Evolutionary conservation across 495 filamentous ascomycete species (phyloP), one percentile per base, ranked within the genome.

Genomic region (Darksidea phi): DNA sequence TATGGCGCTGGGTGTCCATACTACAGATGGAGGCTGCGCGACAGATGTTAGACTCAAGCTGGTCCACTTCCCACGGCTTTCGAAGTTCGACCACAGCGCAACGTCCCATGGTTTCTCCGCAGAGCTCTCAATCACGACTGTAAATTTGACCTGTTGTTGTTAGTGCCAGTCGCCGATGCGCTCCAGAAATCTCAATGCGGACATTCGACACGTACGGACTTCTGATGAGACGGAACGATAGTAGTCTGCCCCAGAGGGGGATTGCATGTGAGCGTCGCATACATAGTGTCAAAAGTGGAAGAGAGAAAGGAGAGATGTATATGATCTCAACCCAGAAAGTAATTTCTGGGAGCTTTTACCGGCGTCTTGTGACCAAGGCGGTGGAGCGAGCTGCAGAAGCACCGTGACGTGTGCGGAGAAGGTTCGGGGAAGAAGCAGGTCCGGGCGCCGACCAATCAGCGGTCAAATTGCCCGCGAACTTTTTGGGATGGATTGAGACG

Each of bases 31-130:
- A 21, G 67, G 69, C 42, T 78, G 67, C n/a, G 72, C 67, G 42
- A 55, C 67, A 74, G 70, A 80, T 45, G 78, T 57, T 18, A 86
- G 71, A 15, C 55, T 42, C 20, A 71, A 71, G 62, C 82, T 80
- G 38, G 65, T 55, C 84, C 85, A 87, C 32, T 78, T 65, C 5
- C 66, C 60, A 17, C 24, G 20, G 17, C 71, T 72, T 17, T 63
- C 61, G 48, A 82, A 79, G 24, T 88, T 87, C 67, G 91, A 83
- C 90, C 90, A 95, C 1, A 95, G 75, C 32, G 85, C 79, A 6
- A 88, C 80, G 68, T 94, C 80, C 87, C 88, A 95, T 38, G 73
- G 58, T 62, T 86, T 79, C 6, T 81, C 68, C 1, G 77, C 75
- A 34, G 69, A 77, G 45, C 80, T 84, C 59, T 91, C 88, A 26